Evolutionary conservation across 345 rosid species (phyloP), one percentile per base, ranked within the genome.

Genomic region (Brassica rapa): DNA sequence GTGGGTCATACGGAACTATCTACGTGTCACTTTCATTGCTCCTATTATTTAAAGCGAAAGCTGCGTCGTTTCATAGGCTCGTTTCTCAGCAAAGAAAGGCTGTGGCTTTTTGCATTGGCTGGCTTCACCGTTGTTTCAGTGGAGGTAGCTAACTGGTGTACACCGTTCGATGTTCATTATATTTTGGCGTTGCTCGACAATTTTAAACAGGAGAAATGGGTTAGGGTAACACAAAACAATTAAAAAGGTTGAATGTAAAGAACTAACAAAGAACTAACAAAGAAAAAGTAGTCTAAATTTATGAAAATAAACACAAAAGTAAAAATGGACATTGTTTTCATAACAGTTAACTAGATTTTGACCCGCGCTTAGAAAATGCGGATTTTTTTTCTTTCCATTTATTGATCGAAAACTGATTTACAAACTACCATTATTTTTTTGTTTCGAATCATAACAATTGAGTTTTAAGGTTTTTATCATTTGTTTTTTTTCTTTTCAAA

Each of bases 21-120:
- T 62, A 70, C 71, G 81, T 70, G 71, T 70, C 70, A 35, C 4
- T 62, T 62, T 77, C 41, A 3, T 6, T 63, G 59, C 2, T 77
- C 59, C 16, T 19, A 25, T n/a, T 25, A 2, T 37, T 63, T 5
- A 27, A 63, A 35, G 24, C 8, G 4, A 15, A 14, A 25, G 5
- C 70, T 35, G 53, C 32, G 70, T 70, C 70, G 70, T 77, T 77
- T 70, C 65, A 3, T 33, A 33, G 39, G 64, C 70, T 62, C 63
- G 64, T 33, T 41, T 66, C 6, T 9, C 4, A 35, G 37, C 37
- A 33, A 64, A 21, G 16, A 8, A 3, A 8, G 32, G 56, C 10
- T 71, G 56, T 64, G 51, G 41, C 66, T 62, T 14, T 25, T 62
- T 62, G 39, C 21, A 62, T 61, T 61, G 66, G 66, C 11, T 62